Evolutionary conservation across 148 eudicot genomes (phyloP), one percentile per base, ranked within the genome.

Genomic region (Spergularia marina): DNA sequence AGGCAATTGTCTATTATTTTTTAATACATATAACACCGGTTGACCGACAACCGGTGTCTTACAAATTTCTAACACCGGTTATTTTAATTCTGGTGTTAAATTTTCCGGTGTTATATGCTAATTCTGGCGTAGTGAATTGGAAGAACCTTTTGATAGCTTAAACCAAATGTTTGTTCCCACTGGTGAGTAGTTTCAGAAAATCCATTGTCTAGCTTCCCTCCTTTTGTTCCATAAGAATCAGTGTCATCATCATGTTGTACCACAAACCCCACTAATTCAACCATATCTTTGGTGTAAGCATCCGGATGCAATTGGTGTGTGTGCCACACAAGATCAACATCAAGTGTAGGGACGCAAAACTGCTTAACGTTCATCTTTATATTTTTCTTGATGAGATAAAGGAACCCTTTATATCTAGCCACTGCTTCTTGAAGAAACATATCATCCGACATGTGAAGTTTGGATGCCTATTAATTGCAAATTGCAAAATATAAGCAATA

Each of bases 161-260:
- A 71, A n/a, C 98, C 98, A 75, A 85, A 95, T 59, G 86, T 87
- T 53, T 86, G 85, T 83, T 89, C 92, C 86, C 86, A 95, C 56
- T 83, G 86, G 68, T 81, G 86, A 68, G 94, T 87, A 53, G 97
- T 95, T 72, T 81, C 89, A 68, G 88, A 86, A 74, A 89, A 89
- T 62, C 98, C 98, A 76, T 56, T 73, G 80, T 92, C 94, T 75
- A 94, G 86, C 69, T 92, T 94, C 79, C 85, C 81, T 65, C 97
- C 98, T 86, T 94, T 94, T 73, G 89, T 79, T 83, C 96, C 81
- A 85, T 90, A 91, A 12, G 96, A 88, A 68, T 90, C 97, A 10
- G 91, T 94, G 84, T 94, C 97, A 83, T 94, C 98, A 75, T 94
- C 98, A 75, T 94, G 98, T 61, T 89, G 94, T 63, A 94, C 84